Base-by-base conservation (phyloP, 352 stramenopile genomes). In the Lagenidium giganteum region DNA sequence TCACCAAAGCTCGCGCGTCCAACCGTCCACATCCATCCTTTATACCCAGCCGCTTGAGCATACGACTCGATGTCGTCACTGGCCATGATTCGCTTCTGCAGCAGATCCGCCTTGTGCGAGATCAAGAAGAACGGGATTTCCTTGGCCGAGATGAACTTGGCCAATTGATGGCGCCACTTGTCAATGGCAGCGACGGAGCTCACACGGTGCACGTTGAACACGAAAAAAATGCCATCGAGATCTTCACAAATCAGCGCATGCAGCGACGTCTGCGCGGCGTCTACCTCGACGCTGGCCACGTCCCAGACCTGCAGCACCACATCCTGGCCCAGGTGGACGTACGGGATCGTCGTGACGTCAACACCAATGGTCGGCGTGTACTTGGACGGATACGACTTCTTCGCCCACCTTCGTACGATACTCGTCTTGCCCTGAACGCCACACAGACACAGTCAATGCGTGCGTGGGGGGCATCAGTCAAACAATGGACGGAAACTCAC, bases 191-290 rank as follows among this genome's bases (percentile, higher is more conserved):
- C 78, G 48, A 93, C 89, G 23, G 81, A 91, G 49, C 77, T 93
- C 60, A 93, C 78, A 25, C 81, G 75, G 47, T 93, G 78, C 27
- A 93, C 76, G 48, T 93, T 93, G 42, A 89, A 89, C n/a, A 91
- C 81, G 30, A 88, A 88, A 56, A 93, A 93, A 40, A 93, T 68
- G 37, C 81, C 81, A 46, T 91, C 81, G 25, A 93, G 67, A 12
- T 77, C 67, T 8, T 91, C 75, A 32, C 81, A 93, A 20, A 89
- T 42, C 12, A 90, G 59, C 43, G 80, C 50, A 50, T 90, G 78
- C 18, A 90, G 57, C 14, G 75, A 70, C n/a, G 70, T 70, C 29
- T 68, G 67, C 17, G 47, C 64, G 24, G 60, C 59, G 42, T 93
- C 78, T 11, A 83, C 70, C 37, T 93, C 81, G 20, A 70, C 64